Evolutionary conservation across 306 rosid species (phyloP).

Genomic region (Datisca glomerata): DNA sequence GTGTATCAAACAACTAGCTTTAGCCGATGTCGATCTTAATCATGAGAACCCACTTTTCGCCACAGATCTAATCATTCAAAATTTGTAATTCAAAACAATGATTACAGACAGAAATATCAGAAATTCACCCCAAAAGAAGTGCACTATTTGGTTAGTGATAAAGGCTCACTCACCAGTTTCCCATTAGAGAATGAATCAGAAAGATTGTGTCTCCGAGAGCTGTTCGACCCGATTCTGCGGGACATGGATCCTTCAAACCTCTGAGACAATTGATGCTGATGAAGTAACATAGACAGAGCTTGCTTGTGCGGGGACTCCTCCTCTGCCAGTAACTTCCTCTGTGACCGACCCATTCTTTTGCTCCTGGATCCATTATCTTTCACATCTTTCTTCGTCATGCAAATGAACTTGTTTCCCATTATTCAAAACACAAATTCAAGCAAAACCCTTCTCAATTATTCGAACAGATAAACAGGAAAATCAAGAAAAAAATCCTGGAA

Average conservation of each 20-base stretch:
- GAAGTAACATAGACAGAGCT: constrained; percentile 84
- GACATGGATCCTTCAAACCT: constrained; percentile 99
- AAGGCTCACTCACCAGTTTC: constrained; percentile 41
- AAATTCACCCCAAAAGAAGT: background rate
- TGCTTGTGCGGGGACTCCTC: constrained; percentile 85
- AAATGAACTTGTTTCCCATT: constrained; percentile 88
- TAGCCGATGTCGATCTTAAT: constrained; percentile 34
- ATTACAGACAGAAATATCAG: background rate
- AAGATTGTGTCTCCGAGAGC: constrained; percentile 57
- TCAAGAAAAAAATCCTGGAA: no score
- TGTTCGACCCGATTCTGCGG: constrained; percentile 72
- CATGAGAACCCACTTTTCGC: constrained; percentile 22
- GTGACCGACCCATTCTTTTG: constrained; percentile 80
- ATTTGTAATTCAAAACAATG: constrained; percentile 4
- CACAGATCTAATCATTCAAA: constrained; percentile 29
- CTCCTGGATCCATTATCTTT: constrained; percentile 83
- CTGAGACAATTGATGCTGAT: constrained; percentile 88
- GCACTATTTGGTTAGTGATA: background rate
- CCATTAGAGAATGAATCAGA: constrained; percentile 46
- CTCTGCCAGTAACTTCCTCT: constrained; percentile 66
- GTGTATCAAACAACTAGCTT: no score
- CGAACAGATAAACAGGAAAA: no score
- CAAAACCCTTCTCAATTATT: no score
- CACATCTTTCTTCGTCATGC: constrained; percentile 67
- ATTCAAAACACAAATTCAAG: background rate